These are phyloP conservation scores for Mycosphaerella sp. DNA, from an alignment of 2,329 filamentous ascomycete species.

Conservation along the genomic window DNA sequence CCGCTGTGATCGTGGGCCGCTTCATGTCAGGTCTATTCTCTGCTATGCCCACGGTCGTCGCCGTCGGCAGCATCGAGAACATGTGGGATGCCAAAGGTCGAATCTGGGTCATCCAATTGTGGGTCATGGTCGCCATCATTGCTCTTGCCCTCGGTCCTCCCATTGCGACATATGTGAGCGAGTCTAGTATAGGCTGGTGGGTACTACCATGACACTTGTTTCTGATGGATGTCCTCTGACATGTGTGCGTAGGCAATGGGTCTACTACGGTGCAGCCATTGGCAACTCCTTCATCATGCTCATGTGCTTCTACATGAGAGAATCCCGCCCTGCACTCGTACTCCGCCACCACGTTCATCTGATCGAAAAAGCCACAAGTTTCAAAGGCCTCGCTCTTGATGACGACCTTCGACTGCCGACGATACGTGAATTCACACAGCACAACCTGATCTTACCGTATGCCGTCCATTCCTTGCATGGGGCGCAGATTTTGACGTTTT, in stretches of 20 bases:
- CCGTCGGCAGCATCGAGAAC: constrained; percentile 46
- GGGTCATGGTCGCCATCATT: constrained; percentile 40
- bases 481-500: background rate
- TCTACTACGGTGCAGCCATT: constrained; percentile 41
- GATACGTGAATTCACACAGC: constrained; percentile 28
- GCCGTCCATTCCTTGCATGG: background rate
- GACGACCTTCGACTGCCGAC: constrained; percentile 39
- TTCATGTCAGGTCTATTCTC: constrained; percentile 42
- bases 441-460: constrained; percentile 6
- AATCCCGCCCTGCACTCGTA: constrained; percentile 43
- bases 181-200: constrained; percentile 19
- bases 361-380: constrained; percentile 28
- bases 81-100: constrained; percentile 35
- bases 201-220: background rate
- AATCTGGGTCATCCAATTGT: constrained; percentile 44
- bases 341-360: constrained; percentile 34
- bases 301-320: constrained; percentile 36
- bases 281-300: constrained; percentile 34
- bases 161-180: constrained; percentile 31
- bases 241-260: constrained; percentile 37
- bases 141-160: constrained; percentile 43
- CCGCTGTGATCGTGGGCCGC: constrained; percentile 38
- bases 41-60: constrained; percentile 44
- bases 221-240: background rate
- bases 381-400: constrained; percentile 26